Evolutionary conservation across 129 eudicot genomes (phyloP).

Genomic region (Pseudognaphalium luteoalbum): DNA sequence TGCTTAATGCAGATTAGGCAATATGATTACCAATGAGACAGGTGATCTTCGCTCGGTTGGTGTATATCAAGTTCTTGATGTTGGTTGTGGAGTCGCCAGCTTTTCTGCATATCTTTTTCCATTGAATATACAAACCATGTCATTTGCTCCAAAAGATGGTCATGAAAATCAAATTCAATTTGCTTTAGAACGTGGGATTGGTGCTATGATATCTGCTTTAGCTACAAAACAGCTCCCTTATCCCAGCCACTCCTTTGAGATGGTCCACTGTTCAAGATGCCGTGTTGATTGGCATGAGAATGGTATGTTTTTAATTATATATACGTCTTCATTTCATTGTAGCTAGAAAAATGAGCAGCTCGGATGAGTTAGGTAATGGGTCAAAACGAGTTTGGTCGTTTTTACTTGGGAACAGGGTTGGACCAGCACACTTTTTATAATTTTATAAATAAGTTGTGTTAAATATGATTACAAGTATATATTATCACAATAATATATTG

Average conservation of each 20-base stretch:
- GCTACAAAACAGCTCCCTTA: constrained; percentile 94
- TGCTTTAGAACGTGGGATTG: constrained; percentile 92
- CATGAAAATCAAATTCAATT: constrained; percentile 98
- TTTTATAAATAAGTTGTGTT: not conserved
- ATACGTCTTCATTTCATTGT: not conserved
- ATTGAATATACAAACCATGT: constrained; percentile 71
- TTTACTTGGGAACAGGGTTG: not conserved
- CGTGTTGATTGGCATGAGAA: constrained; percentile 97
- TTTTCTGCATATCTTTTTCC: constrained; percentile 91
- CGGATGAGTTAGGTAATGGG: not conserved
- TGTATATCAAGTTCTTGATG: constrained; percentile 85
- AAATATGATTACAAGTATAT: not conserved
- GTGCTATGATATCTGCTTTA: constrained; percentile 86
- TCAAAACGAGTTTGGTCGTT: not conserved
- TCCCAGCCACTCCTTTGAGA: constrained; percentile 81
- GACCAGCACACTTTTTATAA: not conserved
- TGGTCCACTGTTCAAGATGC: constrained; percentile 96
- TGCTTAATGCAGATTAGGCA: constrained; percentile 72
- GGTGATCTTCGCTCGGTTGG: constrained; percentile 82
- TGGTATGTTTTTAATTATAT: constrained; percentile 47
- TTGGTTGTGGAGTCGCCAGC: constrained; percentile 98
- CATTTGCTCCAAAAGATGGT: constrained; percentile 97
- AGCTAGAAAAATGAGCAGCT: not conserved
- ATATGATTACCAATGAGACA: constrained; percentile 73
- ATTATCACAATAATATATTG: not conserved